Base-by-base conservation (phyloP, 1,284 basidiomycete species). In the Microbotryum scabiosae region DNA sequence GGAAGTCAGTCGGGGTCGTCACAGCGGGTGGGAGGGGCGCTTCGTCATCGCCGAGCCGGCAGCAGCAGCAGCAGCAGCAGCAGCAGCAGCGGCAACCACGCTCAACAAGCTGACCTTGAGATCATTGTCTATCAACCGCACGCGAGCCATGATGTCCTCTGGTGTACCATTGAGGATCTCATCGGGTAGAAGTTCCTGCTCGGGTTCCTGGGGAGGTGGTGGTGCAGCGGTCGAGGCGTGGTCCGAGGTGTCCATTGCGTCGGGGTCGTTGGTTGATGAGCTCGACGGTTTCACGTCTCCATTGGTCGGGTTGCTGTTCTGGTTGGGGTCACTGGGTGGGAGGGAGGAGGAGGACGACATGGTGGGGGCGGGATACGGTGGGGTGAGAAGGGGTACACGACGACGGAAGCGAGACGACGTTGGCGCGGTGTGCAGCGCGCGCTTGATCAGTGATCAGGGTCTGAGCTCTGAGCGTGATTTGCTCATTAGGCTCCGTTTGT, bases 61-160 rank as follows among this genome's bases (percentile, higher is more conserved):
- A 10, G 26, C n/a, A 23, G 16, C 41, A n/a, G n/a, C n/a, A 21
- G 4, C n/a, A 52, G 28, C 23, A 12, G 21, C 49, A 8, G 25
- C n/a, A 28, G 14, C 41, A n/a, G n/a, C n/a, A 21, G 4, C n/a
- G 46, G 28, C 23, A n/a, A n/a, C 36, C 54, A 32, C 46, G 53
- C 21, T 43, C 43, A 46, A 23, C 25, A n/a, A 45, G 20, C 78
- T 56, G 52, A 87, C 89, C 82, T 91, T 93, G 72, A 94, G 85
- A 72, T 97, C 92, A 72, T 94, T 96, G 65, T 97, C 92, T 70
- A 97, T 89, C 66, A 96, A 60, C 46, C 71, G 30, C 6, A 85
- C 87, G 76, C 91, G 83, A 62, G 90, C 90, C 64, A 84, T 75
- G 67, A 96, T 88, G 68, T 93, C 90, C 57, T 93, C 89, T 2